Conservation (phyloP, 148 eudicot genomes). For the Vaccinium myrtillus region DNA sequence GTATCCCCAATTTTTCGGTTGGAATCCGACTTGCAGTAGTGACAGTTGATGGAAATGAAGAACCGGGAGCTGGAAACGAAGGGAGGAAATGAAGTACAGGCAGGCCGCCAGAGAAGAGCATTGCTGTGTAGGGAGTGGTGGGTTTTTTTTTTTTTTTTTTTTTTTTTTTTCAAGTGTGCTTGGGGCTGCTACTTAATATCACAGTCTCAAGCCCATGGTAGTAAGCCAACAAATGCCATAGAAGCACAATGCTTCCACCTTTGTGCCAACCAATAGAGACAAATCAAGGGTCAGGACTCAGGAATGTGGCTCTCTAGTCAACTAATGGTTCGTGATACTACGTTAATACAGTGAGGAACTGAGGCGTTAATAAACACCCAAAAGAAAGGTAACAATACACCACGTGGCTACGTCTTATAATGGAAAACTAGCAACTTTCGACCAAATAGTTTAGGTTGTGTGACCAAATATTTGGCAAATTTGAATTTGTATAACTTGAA, state of each 20-base stretch:
- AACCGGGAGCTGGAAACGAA: too few species aligned
- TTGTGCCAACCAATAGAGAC: not conserved
- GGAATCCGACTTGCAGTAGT: too few species aligned
- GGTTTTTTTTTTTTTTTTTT: too few species aligned
- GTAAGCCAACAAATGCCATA: not conserved
- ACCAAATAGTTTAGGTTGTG: not conserved
- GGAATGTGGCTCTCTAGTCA: not conserved
- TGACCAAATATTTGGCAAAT: not conserved
- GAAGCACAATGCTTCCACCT: not conserved
- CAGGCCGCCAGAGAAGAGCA: too few species aligned
- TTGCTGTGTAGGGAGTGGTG: too few species aligned
- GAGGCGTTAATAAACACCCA: not conserved
- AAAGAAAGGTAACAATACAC: not conserved
- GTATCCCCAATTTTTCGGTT: too few species aligned
- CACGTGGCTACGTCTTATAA: not conserved
- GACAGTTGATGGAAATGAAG: too few species aligned
- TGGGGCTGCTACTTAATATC: not conserved
- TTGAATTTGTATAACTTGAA: not conserved
- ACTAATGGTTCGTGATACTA: not conserved
- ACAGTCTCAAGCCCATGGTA: not conserved
- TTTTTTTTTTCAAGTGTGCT: not conserved
- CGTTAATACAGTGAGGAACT: not conserved
- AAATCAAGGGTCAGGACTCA: not conserved
- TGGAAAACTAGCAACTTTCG: not conserved
- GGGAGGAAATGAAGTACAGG: too few species aligned